Conservation (phyloP, 2,329 filamentous ascomycete genomes). For the Remersonia thermophila region DNA sequence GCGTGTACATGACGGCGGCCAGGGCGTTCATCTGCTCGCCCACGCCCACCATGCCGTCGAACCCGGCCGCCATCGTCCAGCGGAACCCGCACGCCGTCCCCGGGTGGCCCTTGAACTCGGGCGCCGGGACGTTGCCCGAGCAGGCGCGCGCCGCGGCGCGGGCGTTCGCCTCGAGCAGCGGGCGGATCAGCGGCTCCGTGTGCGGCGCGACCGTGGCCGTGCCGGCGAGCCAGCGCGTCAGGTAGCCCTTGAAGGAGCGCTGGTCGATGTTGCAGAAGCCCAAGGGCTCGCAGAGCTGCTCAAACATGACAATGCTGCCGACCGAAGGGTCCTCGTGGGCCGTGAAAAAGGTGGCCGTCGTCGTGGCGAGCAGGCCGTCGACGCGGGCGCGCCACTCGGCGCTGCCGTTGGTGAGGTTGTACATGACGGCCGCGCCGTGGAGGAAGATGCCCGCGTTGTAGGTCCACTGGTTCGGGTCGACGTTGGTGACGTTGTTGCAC, state of each 20-base stretch:
- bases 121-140: constrained; percentile 30
- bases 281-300: constrained; percentile 51
- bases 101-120: constrained; percentile 35
- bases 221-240: constrained; percentile 52
- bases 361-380: constrained; percentile 42
- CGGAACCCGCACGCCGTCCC: constrained; percentile 55
- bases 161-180: constrained; percentile 39
- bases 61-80: constrained; percentile 41
- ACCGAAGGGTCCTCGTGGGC: neutral
- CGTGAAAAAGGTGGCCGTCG: constrained; percentile 49
- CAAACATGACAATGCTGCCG: constrained; percentile 44
- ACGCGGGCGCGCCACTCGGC: constrained; percentile 44
- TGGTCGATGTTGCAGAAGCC: constrained; percentile 58
- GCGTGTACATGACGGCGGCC: constrained; percentile 48
- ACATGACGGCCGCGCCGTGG: constrained; percentile 48
- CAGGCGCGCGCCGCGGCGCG: constrained; percentile 40
- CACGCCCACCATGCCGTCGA: constrained; percentile 50
- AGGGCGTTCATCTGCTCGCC: constrained; percentile 60
- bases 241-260: constrained; percentile 64
- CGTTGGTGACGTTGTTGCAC: constrained; percentile 33
- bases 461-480: constrained; percentile 51
- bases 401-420: constrained; percentile 43
- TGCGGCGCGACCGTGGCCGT: constrained; percentile 43
- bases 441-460: constrained; percentile 59
- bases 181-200: constrained; percentile 35